phyloP scores from a whole-genome alignment of 75 land plant species.

The Isoetes taiwanensis region DNA sequence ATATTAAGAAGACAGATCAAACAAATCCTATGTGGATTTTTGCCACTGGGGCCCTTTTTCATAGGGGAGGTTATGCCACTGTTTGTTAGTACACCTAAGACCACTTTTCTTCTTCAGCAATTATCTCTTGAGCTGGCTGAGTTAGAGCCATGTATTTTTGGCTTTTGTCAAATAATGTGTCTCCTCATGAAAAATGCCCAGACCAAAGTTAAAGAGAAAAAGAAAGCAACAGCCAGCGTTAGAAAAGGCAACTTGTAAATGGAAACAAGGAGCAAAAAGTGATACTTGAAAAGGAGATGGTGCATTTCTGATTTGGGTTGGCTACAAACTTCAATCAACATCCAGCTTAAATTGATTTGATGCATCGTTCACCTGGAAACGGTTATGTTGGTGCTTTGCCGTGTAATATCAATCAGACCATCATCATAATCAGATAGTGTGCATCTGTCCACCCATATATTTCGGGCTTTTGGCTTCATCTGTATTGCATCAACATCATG shows the following conservation, averaged over 20 bases:
- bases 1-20: not conserved
- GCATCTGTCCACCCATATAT: slow-evolving; percentile 97
- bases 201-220: no score
- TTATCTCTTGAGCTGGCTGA: no score
- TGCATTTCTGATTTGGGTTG: not conserved
- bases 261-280: not conserved
- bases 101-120: no score
- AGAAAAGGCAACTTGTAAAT: not conserved
- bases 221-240: no score
- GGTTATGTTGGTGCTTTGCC: slow-evolving; percentile 83
- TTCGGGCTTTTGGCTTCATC: slow-evolving; percentile 77
- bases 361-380: slow-evolving; percentile 50
- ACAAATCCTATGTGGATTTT: not conserved
- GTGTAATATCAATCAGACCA: slow-evolving; percentile 88
- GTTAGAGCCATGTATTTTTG: no score
- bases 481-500: slow-evolving; percentile 92
- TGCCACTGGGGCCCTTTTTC: not conserved
- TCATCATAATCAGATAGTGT: slow-evolving; percentile 78
- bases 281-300: not conserved
- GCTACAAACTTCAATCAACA: not conserved
- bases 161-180: no score
- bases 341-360: not conserved
- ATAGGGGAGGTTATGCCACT: no score
- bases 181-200: no score
- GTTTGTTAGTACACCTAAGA: no score